Evolutionary conservation across 805 yeast genomes (phyloP).

Genomic region (Barnettozyma populi): DNA sequence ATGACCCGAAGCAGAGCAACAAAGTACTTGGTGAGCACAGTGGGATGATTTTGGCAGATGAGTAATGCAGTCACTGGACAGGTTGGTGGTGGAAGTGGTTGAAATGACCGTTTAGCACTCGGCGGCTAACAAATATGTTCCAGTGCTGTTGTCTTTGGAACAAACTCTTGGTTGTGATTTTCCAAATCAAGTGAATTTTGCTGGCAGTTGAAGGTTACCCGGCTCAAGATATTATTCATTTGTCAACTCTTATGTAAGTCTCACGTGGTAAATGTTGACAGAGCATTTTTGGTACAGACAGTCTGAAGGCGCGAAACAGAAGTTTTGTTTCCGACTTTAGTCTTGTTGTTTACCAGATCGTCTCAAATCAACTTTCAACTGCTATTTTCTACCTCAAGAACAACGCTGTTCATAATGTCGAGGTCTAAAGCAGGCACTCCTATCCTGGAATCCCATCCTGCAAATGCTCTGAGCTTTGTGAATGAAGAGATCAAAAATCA

Average conservation of each 20-base stretch:
- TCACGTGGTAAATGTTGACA: neutral
- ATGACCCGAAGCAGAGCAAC: too few species aligned
- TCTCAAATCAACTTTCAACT: neutral
- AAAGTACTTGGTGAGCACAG: neutral
- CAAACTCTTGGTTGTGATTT: neutral
- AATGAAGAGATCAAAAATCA: conserved; percentile 32
- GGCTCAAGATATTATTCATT: neutral
- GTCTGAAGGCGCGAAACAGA: too few species aligned
- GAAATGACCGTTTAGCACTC: neutral
- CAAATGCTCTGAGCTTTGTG: conserved; percentile 19
- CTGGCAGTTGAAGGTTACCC: neutral
- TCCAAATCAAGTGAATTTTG: neutral
- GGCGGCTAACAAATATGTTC: neutral
- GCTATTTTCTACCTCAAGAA: neutral
- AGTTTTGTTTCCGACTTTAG: neutral
- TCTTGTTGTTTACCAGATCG: neutral
- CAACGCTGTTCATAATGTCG: conserved; percentile 12
- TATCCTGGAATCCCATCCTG: conserved; percentile 23
- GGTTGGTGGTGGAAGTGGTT: neutral
- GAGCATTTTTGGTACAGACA: neutral
- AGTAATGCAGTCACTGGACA: neutral
- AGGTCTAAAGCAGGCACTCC: conserved; percentile 21
- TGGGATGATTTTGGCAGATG: neutral
- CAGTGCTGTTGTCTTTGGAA: neutral
- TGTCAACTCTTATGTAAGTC: too few species aligned